Percentiles rank a stretch among this genome's conserved stretches.
These are phyloP conservation scores for Trametes meyenii DNA, from an alignment of 768 basidiomycete genomes.

Conservation along the genomic window DNA sequence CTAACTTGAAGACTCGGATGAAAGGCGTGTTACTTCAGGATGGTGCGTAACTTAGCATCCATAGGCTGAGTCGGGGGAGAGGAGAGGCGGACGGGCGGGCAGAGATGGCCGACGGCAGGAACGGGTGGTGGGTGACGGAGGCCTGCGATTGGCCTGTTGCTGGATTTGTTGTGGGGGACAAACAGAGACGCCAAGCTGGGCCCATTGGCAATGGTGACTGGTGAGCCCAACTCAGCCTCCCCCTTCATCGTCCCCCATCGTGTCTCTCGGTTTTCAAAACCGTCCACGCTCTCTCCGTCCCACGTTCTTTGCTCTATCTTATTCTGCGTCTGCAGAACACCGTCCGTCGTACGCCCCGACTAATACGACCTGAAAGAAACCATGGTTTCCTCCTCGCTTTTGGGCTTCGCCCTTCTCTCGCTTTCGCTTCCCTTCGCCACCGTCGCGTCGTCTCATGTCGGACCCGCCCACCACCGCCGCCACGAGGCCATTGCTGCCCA, in stretches of 20 bases:
- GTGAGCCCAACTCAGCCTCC: conserved; percentile 12
- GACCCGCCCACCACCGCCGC: conserved; percentile 26
- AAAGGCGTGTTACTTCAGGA: background rate
- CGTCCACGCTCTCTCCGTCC: conserved; percentile 23
- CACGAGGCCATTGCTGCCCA: conserved; percentile 35
- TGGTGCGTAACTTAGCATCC: background rate
- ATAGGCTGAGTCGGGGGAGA: background rate
- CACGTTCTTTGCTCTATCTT: conserved; percentile 25
- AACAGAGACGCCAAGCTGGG: conserved; percentile 12
- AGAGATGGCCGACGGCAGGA: background rate
- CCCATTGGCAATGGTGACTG: conserved; percentile 1
- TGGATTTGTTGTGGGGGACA: conserved; percentile 1
- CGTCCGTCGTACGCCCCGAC: background rate
- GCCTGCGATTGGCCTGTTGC: background rate
- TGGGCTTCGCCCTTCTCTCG: conserved; percentile 28
- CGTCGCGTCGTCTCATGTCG: conserved; percentile 18
- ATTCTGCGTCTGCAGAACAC: conserved; percentile 3
- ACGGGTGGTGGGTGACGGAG: background rate
- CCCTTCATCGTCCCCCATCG: conserved; percentile 1
- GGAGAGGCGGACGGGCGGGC: background rate
- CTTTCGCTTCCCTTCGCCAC: conserved; percentile 29
- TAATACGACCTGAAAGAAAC: conserved; percentile 9
- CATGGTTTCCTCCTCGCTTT: conserved; percentile 32
- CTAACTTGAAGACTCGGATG: background rate
- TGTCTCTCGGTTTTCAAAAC: background rate